Conservation (phyloP, 1,139 yeast genomes). For the Entelexis sorbosivorans region DNA sequence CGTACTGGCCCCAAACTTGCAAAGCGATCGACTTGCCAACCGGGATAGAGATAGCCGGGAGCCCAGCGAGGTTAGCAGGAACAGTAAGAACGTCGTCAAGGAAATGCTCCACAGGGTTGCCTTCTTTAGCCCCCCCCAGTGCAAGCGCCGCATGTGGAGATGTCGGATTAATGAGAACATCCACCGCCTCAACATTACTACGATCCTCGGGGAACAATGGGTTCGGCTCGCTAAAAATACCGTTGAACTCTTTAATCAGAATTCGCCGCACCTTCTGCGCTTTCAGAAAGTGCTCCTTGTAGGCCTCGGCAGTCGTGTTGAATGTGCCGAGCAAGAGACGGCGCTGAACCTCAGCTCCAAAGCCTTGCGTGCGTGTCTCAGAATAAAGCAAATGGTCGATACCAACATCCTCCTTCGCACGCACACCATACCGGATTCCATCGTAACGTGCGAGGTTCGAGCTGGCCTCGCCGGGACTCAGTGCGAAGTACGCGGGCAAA, state of each 20-base stretch:
- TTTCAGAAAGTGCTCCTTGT: constrained; percentile 63
- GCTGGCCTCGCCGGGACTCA: constrained; percentile 89
- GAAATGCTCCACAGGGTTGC: constrained; percentile 48
- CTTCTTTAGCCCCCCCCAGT: constrained; percentile 35
- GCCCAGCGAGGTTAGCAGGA: constrained; percentile 84
- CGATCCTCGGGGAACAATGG: constrained; percentile 25
- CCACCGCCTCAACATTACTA: constrained; percentile 35
- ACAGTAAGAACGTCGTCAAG: constrained; percentile 77
- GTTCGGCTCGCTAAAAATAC: constrained; percentile 35
- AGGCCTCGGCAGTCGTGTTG: constrained; percentile 63
- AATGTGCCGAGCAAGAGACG: constrained; percentile 79
- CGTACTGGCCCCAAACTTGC: constrained; percentile 78
- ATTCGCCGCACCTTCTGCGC: constrained; percentile 60
- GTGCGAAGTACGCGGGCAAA: constrained; percentile 74
- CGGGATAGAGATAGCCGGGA: constrained; percentile 78
- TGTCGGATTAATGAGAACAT: constrained; percentile 65
- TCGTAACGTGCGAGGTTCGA: constrained; percentile 85
- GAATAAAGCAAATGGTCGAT: constrained; percentile 34
- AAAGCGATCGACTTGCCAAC: constrained; percentile 35
- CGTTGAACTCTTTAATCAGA: constrained; percentile 55
- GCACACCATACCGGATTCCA: constrained; percentile 72
- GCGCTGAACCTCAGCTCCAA: constrained; percentile 75
- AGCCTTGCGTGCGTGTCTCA: constrained; percentile 50
- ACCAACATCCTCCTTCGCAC: constrained; percentile 36
- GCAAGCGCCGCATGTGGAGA: constrained; percentile 51